Base-by-base conservation (phyloP, 495 filamentous ascomycete genomes). In the Sporormia fimetaria region DNA sequence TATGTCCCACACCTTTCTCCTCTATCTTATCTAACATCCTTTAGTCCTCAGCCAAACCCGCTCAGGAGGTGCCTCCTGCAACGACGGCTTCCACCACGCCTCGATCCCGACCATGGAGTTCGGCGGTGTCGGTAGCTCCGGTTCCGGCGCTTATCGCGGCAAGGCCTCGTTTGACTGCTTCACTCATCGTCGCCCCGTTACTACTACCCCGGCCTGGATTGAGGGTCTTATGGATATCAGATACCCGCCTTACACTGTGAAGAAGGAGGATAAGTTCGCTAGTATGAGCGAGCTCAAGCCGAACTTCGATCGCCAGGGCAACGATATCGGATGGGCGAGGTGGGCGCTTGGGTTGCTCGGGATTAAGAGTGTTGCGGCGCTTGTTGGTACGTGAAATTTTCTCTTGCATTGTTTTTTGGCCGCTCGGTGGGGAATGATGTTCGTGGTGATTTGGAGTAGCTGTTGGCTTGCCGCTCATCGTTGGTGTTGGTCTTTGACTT, bases 111-210 rank as follows among this genome's bases (percentile, higher is more conserved):
- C 78, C 6, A 64, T 94, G 3, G 67, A 83, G 36, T 95, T 98
- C 56, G 90, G 90, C 46, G 88, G 88, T 54, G 81, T 98, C 21
- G 90, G 90, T 42, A 75, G 83, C 51, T 83, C 76, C 42, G 88
- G 90, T 40, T 69, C 71, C 51, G 90, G 90, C 37, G 68, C 75
- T 7, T 95, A 95, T 67, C 76, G 83, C 52, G 90, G 90, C 44
- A 74, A 75, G 57, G 68, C 81, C 33, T 80, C 75, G 34, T 94
- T 92, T 65, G 86, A 95, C 51, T 70, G 68, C 57, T 98, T 93
- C 66, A 78, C 75, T 18, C 64, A 95, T 64, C 70, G 76, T 16
- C 78, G 87, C 37, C 73, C 75, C 43, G 66, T 93, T 42, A 79
- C 78, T 34, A 74, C 67, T 44, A 87, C 80, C 24, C 87, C 87